phyloP scores from a whole-genome alignment of 148 eudicot genomes.

The Rheum nobile region DNA sequence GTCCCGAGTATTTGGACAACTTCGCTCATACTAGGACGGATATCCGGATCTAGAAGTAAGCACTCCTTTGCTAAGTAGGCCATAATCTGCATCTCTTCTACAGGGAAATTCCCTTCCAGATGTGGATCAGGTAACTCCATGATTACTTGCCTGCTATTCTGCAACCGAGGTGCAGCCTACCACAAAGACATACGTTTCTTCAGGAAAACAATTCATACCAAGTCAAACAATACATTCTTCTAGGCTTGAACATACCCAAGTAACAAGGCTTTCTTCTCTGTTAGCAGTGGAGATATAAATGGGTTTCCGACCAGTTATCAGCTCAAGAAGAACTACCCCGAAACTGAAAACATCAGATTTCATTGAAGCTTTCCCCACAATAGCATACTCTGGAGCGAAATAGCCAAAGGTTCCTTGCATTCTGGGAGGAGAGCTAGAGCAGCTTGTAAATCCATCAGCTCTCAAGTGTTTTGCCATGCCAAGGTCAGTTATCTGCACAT shows the following conservation, averaged over 20 bases:
- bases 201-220: too few relatives aligned
- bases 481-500: constrained; percentile 86
- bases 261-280: constrained; percentile 84
- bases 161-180: constrained; percentile 80
- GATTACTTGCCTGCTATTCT: constrained; percentile 49
- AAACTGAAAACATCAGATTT: constrained; percentile 98
- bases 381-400: constrained; percentile 95
- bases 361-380: constrained; percentile 71
- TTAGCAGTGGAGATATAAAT: constrained; percentile 38
- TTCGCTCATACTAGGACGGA: constrained; percentile 88
- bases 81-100: constrained; percentile 83
- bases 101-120: constrained; percentile 48
- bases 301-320: constrained; percentile 80
- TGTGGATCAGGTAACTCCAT: constrained; percentile 72
- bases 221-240: neutral
- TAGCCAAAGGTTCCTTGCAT: constrained; percentile 97
- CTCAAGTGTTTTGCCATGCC: constrained; percentile 83
- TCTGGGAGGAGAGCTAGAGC: constrained; percentile 79
- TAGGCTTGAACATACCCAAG: constrained; percentile 91
- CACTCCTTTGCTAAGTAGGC: constrained; percentile 98
- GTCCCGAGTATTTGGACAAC: constrained; percentile 86
- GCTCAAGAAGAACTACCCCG: constrained; percentile 93
- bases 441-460: constrained; percentile 56
- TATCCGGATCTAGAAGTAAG: constrained; percentile 77
- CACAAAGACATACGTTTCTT: neutral